Evolutionary conservation across 1,284 basidiomycete species (phyloP).

Genomic region (Marasmius fiardii): DNA sequence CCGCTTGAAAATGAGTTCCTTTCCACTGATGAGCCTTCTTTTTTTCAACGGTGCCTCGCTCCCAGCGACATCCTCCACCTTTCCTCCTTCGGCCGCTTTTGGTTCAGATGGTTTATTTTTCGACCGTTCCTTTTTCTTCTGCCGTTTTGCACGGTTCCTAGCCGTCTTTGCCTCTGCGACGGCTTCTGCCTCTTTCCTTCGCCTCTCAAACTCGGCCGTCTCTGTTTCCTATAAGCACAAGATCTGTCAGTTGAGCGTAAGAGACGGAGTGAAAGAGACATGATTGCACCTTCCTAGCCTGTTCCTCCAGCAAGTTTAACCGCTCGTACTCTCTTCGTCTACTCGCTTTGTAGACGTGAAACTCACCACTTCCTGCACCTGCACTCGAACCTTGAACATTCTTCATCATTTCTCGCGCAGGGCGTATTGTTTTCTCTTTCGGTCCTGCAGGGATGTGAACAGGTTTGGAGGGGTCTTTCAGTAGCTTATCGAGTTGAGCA

Average conservation of each 20-base stretch:
- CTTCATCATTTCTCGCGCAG: constrained; percentile 95
- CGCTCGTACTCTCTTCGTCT: constrained; percentile 94
- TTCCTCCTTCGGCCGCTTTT: constrained; percentile 29
- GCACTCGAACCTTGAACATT: constrained; percentile 94
- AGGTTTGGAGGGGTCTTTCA: constrained; percentile 83
- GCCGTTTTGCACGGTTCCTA: constrained; percentile 88
- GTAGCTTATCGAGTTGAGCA: constrained; percentile 76
- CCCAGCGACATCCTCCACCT: constrained; percentile 14
- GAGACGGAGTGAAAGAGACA: background rate
- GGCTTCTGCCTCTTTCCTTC: constrained; percentile 62
- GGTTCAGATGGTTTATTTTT: constrained; percentile 26
- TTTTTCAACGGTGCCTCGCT: constrained; percentile 42
- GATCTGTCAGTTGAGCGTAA: constrained; percentile 8
- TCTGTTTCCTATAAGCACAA: constrained; percentile 53
- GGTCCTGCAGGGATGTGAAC: constrained; percentile 72
- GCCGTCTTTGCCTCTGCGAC: constrained; percentile 82
- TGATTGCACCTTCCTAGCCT: constrained; percentile 67
- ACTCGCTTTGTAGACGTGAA: constrained; percentile 98
- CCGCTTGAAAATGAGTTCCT: constrained; percentile 52
- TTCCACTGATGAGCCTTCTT: constrained; percentile 51
- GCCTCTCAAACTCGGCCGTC: constrained; percentile 62
- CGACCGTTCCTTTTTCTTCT: constrained; percentile 80
- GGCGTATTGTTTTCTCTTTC: constrained; percentile 75
- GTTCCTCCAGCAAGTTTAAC: constrained; percentile 87
- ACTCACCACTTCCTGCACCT: constrained; percentile 92